Evolutionary conservation across 331 rosid species (phyloP), one percentile per base, ranked within the genome.

Genomic region (Ulmus americana): DNA sequence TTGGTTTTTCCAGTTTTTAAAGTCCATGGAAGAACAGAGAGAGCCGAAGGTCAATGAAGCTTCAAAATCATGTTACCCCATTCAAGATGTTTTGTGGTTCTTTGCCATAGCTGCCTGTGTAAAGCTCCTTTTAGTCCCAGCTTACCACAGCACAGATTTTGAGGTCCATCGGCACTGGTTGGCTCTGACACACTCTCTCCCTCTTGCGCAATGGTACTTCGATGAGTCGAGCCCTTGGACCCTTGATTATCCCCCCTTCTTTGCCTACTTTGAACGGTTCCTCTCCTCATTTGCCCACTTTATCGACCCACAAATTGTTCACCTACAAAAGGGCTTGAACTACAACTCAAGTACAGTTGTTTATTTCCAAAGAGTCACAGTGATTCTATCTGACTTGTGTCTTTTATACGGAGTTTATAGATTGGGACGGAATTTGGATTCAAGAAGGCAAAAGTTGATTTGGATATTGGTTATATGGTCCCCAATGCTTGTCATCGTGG

Each of bases 131-230:
- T 86, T 92, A 55, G 69, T 85, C 63, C 96, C 88, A 28, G 80
- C 96, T 43, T 89, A 86, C 74, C 81, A 59, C 61, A 92, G 98
- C 84, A 88, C 91, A 6, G 90, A 92, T 71, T 86, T 89, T 52
- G 88, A 92, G 83, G 98, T 92, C 65, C 98, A 89, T 20, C 91
- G 97, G 59, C 82, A 89, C 20, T 83, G 96, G 96, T 78, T 89
- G 0, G 95, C 97, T 50, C 43, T 83, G 39, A 89, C 98, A 4
- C 87, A 89, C 72, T 92, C 97, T 57, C 91, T 92, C 14, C 96
- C 95, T 60, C 89, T 89, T 64, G 77, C 95, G 0, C 85, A 65
- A 48, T 92, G 98, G 98, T 92, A 89, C 74, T 72, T 55, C 6
- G 84, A 92, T 52, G 88, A 89, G 73, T 85, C 94, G 45, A 92